A percentile compares a stretch with the other conserved stretches of the same genome.
phyloP scores from a whole-genome alignment of 2,329 filamentous ascomycete genomes.

The Septoria petroselini region DNA sequence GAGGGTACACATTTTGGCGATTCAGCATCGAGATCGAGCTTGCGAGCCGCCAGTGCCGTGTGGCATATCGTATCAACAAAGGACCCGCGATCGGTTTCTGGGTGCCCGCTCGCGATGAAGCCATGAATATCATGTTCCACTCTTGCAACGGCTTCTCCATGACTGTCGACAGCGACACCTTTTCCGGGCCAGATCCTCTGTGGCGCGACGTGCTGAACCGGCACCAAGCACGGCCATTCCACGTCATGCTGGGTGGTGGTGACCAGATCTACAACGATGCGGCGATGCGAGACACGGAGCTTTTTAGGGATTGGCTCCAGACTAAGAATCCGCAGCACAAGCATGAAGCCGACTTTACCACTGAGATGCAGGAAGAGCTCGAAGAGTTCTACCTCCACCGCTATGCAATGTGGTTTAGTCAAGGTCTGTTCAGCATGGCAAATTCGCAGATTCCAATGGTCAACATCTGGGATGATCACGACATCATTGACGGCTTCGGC shows the following conservation, averaged over 20 bases:
- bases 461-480: conserved; percentile 95
- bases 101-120: conserved; percentile 78
- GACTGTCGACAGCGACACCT: conserved; percentile 70
- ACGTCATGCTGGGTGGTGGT: conserved; percentile 96
- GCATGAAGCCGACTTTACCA: conserved; percentile 71
- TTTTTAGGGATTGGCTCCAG: conserved; percentile 80
- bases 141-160: conserved; percentile 95
- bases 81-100: conserved; percentile 89
- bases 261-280: conserved; percentile 96
- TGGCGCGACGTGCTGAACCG: conserved; percentile 94
- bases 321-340: conserved; percentile 79
- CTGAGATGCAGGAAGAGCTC: conserved; percentile 81
- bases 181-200: conserved; percentile 90
- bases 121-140: conserved; percentile 99
- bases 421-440: conserved; percentile 88
- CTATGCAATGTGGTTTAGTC: conserved; percentile 94
- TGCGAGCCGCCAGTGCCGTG: conserved; percentile 69
- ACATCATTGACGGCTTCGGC: conserved; percentile 70
- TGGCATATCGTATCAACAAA: conserved; percentile 92
- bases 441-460: conserved; percentile 96
- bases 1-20: conserved; percentile 91
- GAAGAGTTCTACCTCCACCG: conserved; percentile 84
- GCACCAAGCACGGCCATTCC: conserved; percentile 89
- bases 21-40: conserved; percentile 95
- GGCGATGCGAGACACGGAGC: conserved; percentile 68